Percentiles rank a stretch among this genome's conserved stretches.
phyloP scores from a whole-genome alignment of 2,329 filamentous ascomycete species.

The Colletotrichum phormii region DNA sequence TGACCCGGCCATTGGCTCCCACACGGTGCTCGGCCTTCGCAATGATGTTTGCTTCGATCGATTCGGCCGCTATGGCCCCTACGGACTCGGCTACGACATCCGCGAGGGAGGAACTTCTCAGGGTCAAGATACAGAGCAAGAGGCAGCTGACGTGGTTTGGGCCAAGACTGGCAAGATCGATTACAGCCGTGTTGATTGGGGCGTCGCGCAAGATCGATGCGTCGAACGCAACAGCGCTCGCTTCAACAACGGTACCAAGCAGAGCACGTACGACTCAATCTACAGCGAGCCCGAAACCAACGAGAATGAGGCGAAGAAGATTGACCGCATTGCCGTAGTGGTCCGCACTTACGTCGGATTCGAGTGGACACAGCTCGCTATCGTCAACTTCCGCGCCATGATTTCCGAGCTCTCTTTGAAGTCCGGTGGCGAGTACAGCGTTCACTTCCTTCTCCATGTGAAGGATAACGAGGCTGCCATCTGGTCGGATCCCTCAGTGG shows the following conservation, averaged over 20 bases:
- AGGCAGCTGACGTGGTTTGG: constrained; percentile 74
- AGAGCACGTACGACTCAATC: constrained; percentile 30
- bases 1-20: constrained; percentile 81
- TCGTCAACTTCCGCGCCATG: constrained; percentile 85
- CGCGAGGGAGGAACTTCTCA: constrained; percentile 78
- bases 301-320: constrained; percentile 50
- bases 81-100: constrained; percentile 84
- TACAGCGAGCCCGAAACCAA: constrained; percentile 22
- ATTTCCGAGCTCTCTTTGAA: constrained; percentile 81
- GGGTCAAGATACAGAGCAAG: constrained; percentile 77
- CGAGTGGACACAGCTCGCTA: constrained; percentile 79
- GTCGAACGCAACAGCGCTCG: constrained; percentile 72
- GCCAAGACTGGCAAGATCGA: constrained; percentile 65
- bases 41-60: constrained; percentile 90
- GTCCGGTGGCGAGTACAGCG: constrained; percentile 83
- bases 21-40: constrained; percentile 77
- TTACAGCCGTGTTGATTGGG: constrained; percentile 68
- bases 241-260: constrained; percentile 60
- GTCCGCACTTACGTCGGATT: constrained; percentile 86
- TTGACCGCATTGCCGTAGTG: constrained; percentile 77
- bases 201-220: constrained; percentile 63
- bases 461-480: constrained; percentile 83
- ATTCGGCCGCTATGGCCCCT: constrained; percentile 85
- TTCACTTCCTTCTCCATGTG: constrained; percentile 88
- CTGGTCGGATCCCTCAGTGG: constrained; percentile 82